phyloP scores from a whole-genome alignment of 2,329 filamentous ascomycete genomes.

The Ophiostoma triangulosporum region DNA sequence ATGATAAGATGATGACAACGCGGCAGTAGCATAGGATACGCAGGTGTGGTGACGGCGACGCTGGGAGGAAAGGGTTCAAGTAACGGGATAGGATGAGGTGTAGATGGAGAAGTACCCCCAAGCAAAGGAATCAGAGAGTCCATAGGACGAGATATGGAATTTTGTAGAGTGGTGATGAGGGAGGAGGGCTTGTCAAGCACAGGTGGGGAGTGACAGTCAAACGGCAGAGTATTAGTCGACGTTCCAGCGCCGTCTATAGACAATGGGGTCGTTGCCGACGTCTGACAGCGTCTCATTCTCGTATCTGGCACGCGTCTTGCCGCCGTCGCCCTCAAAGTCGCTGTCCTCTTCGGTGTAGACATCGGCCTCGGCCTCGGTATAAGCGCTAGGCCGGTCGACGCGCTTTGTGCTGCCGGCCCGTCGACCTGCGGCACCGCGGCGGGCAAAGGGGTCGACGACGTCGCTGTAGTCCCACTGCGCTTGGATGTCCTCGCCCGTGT shows the following conservation, averaged over 20 bases:
- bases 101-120: background rate
- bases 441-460: conserved; percentile 20
- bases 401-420: background rate
- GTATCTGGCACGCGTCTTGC: background rate
- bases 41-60: background rate
- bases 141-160: background rate
- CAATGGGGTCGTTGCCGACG: conserved; percentile 8
- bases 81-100: background rate
- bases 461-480: conserved; percentile 52
- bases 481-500: conserved; percentile 38
- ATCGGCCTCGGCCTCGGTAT: conserved; percentile 11
- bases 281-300: conserved; percentile 10
- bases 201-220: background rate
- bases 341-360: conserved; percentile 10
- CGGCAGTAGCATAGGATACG: background rate
- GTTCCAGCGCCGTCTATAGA: conserved; percentile 13
- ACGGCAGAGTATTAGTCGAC: conserved; percentile 5
- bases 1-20: background rate
- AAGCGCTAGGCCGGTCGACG: background rate
- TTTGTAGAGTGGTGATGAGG: background rate
- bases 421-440: background rate
- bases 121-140: background rate
- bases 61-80: background rate
- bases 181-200: no score
- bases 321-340: conserved; percentile 4